Conservation (phyloP, 2,329 filamentous ascomycete genomes). For the Cladophialophora carrionii region DNA sequence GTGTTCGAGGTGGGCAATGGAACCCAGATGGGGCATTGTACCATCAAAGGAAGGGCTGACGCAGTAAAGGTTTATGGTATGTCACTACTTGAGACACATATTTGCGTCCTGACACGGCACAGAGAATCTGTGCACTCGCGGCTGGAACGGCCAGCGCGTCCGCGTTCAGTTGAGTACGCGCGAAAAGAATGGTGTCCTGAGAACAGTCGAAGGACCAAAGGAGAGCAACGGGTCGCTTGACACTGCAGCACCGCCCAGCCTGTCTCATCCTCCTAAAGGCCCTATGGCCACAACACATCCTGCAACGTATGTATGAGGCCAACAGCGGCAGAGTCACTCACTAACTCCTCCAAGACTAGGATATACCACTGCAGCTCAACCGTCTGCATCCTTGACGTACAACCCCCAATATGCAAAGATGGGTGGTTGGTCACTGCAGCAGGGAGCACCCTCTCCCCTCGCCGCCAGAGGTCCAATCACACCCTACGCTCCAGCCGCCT, state of each 20-base stretch:
- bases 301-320: slow-evolving; percentile 5
- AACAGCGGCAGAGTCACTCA: background rate
- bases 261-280: slow-evolving; percentile 8
- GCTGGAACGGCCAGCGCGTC: slow-evolving; percentile 32
- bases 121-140: slow-evolving; percentile 29
- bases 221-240: slow-evolving; percentile 17
- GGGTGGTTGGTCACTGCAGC: background rate
- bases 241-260: slow-evolving; percentile 6
- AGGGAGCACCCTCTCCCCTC: background rate
- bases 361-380: slow-evolving; percentile 7
- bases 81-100: background rate
- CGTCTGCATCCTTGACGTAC: slow-evolving; percentile 4
- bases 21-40: slow-evolving; percentile 34
- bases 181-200: slow-evolving; percentile 30
- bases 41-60: slow-evolving; percentile 30
- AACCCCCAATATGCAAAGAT: slow-evolving; percentile 15
- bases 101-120: background rate
- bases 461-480: background rate
- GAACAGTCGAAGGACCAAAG: slow-evolving; percentile 28
- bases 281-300: background rate
- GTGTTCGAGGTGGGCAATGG: slow-evolving; percentile 29
- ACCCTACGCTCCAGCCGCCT: background rate
- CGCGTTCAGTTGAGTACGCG: slow-evolving; percentile 26
- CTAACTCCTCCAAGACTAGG: slow-evolving; percentile 4
- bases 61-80: slow-evolving; percentile 33